Percentiles rank a stretch among this genome's conserved stretches.
phyloP scores from a whole-genome alignment of 2,329 filamentous ascomycete genomes.

The Aspergillus sp. region DNA sequence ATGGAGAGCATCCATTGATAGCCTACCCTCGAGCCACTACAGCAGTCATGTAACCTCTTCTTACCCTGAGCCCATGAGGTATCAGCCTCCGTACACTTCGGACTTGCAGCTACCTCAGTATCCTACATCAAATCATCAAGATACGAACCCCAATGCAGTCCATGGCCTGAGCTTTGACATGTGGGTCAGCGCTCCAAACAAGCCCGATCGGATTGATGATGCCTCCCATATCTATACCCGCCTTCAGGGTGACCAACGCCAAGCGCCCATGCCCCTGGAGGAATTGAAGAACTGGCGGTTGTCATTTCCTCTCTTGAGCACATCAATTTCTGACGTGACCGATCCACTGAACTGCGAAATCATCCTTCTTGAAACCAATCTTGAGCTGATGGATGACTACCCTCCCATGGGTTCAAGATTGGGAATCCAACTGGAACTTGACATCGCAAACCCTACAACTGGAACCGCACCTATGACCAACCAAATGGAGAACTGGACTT shows the following conservation, averaged over 20 bases:
- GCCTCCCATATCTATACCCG: conserved; percentile 47
- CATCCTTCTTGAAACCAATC: conserved; percentile 44
- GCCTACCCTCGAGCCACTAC: conserved; percentile 32
- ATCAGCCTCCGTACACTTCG: conserved; percentile 33
- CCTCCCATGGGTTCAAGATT: conserved; percentile 42
- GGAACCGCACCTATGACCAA: conserved; percentile 33
- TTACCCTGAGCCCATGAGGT: conserved; percentile 33
- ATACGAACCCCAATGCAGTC: conserved; percentile 29
- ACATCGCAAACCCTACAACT: conserved; percentile 37
- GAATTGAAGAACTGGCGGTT: conserved; percentile 41
- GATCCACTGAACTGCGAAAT: conserved; percentile 42
- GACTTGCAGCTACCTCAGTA: conserved; percentile 37
- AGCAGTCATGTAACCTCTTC: conserved; percentile 24
- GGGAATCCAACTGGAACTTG: conserved; percentile 44
- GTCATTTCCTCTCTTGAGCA: conserved; percentile 41
- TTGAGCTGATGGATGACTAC: conserved; percentile 46
- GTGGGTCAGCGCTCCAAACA: conserved; percentile 44
- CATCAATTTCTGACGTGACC: conserved; percentile 34
- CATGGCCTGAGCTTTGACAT: conserved; percentile 46
- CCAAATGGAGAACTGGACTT: conserved; percentile 45
- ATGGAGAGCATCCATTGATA: conserved; percentile 35
- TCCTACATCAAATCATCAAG: conserved; percentile 35
- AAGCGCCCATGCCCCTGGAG: conserved; percentile 41
- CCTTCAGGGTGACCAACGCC: conserved; percentile 40
- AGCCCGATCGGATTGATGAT: conserved; percentile 37